phyloP scores from a whole-genome alignment of 139 green algal species.

The Coelastrella sp. region DNA sequence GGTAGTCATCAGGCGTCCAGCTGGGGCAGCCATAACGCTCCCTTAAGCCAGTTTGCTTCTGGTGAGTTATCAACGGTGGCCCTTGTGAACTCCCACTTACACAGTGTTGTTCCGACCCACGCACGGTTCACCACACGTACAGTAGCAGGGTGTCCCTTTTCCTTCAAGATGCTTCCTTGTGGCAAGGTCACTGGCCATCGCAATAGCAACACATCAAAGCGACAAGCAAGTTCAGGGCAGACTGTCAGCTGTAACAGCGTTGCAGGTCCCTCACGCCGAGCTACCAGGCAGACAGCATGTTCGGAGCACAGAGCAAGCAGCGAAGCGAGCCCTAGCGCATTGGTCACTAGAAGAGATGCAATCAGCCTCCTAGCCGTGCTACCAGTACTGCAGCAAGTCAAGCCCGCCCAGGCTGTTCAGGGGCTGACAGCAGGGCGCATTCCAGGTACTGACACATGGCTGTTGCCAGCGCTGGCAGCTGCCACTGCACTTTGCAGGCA shows the following conservation, averaged over 20 bases:
- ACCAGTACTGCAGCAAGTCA: not conserved
- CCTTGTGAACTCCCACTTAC: too few species aligned
- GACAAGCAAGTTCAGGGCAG: too few species aligned
- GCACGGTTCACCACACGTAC: not conserved
- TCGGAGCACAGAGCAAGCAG: not conserved
- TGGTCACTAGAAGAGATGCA: not conserved
- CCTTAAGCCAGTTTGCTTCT: not conserved
- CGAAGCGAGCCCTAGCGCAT: not conserved
- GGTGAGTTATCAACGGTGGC: too few species aligned
- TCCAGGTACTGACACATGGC: conserved; percentile 61
- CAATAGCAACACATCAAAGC: too few species aligned
- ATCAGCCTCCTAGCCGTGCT: not conserved
- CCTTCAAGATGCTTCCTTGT: too few species aligned
- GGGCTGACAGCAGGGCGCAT: conserved; percentile 85
- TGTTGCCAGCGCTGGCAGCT: too few species aligned
- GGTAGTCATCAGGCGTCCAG: not conserved
- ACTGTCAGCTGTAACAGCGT: not conserved
- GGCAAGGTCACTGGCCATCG: too few species aligned
- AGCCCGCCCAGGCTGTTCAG: conserved; percentile 45
- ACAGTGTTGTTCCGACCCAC: too few species aligned
- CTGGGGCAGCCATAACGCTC: not conserved
- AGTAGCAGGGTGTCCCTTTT: too few species aligned
- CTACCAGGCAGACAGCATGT: not conserved
- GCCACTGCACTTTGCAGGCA: too few species aligned
- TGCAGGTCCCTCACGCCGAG: not conserved